A percentile compares a stretch with the other conserved stretches of the same genome.
phyloP scores from a whole-genome alignment of 768 basidiomycete genomes.

The Sarcodon sp. region DNA sequence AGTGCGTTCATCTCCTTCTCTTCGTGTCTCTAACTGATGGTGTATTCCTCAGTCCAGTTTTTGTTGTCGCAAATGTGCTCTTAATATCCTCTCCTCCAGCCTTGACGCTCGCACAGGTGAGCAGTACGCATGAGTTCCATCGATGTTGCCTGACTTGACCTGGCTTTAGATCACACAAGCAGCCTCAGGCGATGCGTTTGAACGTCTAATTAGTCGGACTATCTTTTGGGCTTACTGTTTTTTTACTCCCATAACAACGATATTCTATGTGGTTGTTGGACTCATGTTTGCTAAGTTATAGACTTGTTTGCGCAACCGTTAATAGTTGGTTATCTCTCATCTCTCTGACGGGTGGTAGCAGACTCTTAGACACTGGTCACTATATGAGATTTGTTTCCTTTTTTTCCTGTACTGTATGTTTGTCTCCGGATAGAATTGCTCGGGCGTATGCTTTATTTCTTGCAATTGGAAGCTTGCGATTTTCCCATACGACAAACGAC shows the following conservation, averaged over 20 bases:
- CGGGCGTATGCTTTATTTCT: too few relatives aligned
- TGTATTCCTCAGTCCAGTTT: slow-evolving; percentile 53
- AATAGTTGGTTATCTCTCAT: too few relatives aligned
- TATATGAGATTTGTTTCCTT: too few relatives aligned
- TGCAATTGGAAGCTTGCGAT: too few relatives aligned
- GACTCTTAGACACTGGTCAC: too few relatives aligned
- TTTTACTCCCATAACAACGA: slow-evolving; percentile 77
- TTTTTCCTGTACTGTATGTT: too few relatives aligned
- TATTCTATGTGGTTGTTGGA: slow-evolving; percentile 65
- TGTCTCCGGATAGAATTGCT: too few relatives aligned
- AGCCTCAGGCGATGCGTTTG: slow-evolving; percentile 79
- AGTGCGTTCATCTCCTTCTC: slow-evolving; percentile 35
- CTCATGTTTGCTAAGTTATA: slow-evolving; percentile 47
- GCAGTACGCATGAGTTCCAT: background rate
- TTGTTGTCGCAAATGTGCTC: slow-evolving; percentile 75
- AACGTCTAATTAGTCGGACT: slow-evolving; percentile 80
- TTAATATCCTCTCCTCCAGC: slow-evolving; percentile 79
- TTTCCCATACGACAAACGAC: too few relatives aligned
- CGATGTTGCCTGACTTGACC: slow-evolving; percentile 13
- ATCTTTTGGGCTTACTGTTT: slow-evolving; percentile 91
- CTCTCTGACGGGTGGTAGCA: too few relatives aligned
- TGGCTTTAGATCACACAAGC: slow-evolving; percentile 64
- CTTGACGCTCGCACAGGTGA: slow-evolving; percentile 47
- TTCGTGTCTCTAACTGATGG: slow-evolving; percentile 1
- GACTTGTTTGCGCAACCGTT: too few relatives aligned